Evolutionary conservation across 1,284 basidiomycete genomes (phyloP), one percentile per base, ranked within the genome.

Genomic region (Polyporus tsugae): DNA sequence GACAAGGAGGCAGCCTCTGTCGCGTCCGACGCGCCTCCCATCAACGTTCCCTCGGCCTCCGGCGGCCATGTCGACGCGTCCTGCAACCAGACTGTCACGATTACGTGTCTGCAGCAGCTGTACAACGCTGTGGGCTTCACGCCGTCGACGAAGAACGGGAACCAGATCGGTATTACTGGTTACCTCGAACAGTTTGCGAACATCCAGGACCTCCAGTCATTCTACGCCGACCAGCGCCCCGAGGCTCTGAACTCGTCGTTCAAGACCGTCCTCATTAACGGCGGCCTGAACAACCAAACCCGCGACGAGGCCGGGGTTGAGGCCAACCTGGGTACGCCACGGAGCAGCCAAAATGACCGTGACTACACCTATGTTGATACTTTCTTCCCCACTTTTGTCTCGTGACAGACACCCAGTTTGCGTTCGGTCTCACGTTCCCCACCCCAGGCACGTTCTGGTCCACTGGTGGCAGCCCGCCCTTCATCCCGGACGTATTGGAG

Each of bases 211-310:
- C 80, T 89, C 29, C 79, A 84, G 75, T 58, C 63, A 61, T 81
- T 81, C 75, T 80, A 73, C 67, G 75, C 70, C 1, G 75, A 79
- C 25, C 76, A 80, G 65, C 72, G 75, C 15, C 79, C 79, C 6
- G 76, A 73, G n/a, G 80, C 80, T 11, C 60, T 77, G 35, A 62
- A 72, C 65, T 77, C 79, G 13, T 80, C 83, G 13, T 86, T 90
- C 72, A 87, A 86, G 4, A 76, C 89, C 38, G 77, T 77, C 5
- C 75, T 77, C 46, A 72, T 81, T 68, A 78, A 80, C 58, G 79
- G 86, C 64, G 91, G 88, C 3, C 62, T 82, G 66, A 93, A 94
- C 74, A 83, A 84, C 69, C 93, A 95, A 78, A 87, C 75, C 42
- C 70, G 80, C 19, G 75, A 78, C 0, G 79, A 80, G 22, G 87